Base-by-base conservation (phyloP, 192 early-diverging fungal species). In the Mortierella antarctica region DNA sequence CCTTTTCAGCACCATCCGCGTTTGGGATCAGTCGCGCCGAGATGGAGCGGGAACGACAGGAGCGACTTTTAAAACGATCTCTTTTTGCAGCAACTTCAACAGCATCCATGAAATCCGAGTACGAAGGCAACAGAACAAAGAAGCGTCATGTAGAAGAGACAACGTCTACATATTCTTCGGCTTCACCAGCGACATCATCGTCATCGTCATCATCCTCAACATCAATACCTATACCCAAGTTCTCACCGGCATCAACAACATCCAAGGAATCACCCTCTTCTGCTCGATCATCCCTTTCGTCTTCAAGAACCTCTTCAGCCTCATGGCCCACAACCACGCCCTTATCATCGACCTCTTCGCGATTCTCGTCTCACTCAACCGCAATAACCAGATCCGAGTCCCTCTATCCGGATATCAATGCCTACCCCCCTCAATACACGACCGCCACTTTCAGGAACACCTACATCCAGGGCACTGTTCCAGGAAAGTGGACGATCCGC, bases 371-470 rank as follows among this genome's bases (percentile, higher is more conserved):
- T 18, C 18, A 20, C 17, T 18, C 45, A 50, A 7, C 54, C 23
- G 12, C 50, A 10, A n/a, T 40, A 8, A 39, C 21, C 5, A 15
- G 39, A 7, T 59, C 56, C 31, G 17, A 4, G 7, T 57, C 31
- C 57, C 14, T 10, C 57, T 42, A n/a, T 3, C 57, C 31, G 7
- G 7, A 13, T 5, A 41, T 17, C 14, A 6, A 58, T 2, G 31
- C 49, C 6, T 71, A 71, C 31, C 56, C 47, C 12, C 53, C 63
- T 6, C 40, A 56, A 9, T 79, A 65, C 21, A 17, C 11, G n/a
- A n/a, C 21, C 13, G 77, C 77, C 1, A 67, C 77, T 18, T 80
- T 80, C 57, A 50, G 53, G 18, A 80, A 80, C 23, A 80, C 77
- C 0, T 21, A 44, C 14, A 72, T 80, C 48, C 14, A 57, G 46